Conservation (phyloP, 2,329 filamentous ascomycete genomes). For the Colletotrichum spinosum region DNA sequence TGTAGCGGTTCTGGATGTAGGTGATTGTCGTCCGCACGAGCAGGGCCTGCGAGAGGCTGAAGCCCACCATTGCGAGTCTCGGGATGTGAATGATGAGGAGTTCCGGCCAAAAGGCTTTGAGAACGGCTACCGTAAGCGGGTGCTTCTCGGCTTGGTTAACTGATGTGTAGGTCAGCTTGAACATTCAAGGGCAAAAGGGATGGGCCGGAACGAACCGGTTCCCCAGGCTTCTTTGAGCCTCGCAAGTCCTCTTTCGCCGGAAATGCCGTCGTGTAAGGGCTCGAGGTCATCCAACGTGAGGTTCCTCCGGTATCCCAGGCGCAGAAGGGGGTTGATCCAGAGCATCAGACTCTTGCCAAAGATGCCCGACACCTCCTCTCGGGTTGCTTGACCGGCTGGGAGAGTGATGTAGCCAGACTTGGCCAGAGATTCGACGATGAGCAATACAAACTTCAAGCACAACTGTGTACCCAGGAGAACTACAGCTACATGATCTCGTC, state of each 20-base stretch:
- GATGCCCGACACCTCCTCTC: slow-evolving; percentile 17
- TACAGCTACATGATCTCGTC: background rate
- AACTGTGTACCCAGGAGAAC: background rate
- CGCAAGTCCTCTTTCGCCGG: background rate
- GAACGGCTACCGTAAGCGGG: background rate
- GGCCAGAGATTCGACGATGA: background rate
- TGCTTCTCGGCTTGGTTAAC: slow-evolving; percentile 4
- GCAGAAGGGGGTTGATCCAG: slow-evolving; percentile 20
- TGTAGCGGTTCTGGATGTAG: slow-evolving; percentile 16
- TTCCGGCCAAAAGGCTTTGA: slow-evolving; percentile 11
- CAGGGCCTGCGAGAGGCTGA: slow-evolving; percentile 58
- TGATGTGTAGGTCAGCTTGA: background rate
- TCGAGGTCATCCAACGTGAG: slow-evolving; percentile 15
- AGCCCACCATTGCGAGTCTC: slow-evolving; percentile 47
- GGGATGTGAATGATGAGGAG: slow-evolving; percentile 46
- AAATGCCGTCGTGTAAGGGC: slow-evolving; percentile 11
- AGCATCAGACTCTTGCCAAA: slow-evolving; percentile 16
- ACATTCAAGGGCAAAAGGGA: background rate
- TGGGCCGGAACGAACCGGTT: background rate
- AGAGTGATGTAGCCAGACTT: slow-evolving; percentile 2
- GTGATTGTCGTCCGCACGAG: slow-evolving; percentile 47
- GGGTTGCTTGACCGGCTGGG: background rate
- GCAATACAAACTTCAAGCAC: background rate
- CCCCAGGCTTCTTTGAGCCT: slow-evolving; percentile 12
- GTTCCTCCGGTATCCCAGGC: slow-evolving; percentile 10